Base-by-base conservation (phyloP, 2,329 filamentous ascomycete species). In the Tolypocladium nubicola region DNA sequence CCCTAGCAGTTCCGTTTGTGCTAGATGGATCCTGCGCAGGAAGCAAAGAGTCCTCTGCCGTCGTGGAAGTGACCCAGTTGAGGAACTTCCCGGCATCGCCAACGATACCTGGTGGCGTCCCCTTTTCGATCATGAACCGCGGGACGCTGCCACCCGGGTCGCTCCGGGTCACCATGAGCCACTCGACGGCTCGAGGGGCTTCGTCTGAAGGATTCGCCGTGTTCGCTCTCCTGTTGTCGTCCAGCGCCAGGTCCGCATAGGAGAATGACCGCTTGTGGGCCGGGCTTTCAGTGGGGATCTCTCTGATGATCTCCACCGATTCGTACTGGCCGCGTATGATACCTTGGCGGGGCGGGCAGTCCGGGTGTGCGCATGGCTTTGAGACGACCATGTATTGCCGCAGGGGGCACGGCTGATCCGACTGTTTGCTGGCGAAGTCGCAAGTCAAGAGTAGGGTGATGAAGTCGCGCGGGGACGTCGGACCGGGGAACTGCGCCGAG, bases 111-210 rank as follows among this genome's bases (percentile, higher is more conserved):
- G 80, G 84, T 0, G 91, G 91, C 0, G 91, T 96, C 37, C 88
- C 89, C 67, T 89, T 85, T 66, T 96, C 91, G n/a, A 96, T 89
- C 80, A 96, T 86, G 73, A 94, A 96, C 16, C 89, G 82, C 1
- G 91, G 91, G 21, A 96, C 91, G 59, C 85, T 93, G 55, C 91
- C 91, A 13, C 91, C 91, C 3, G 91, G 90, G 64, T 96, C 90
- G 68, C 88, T 93, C 53, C 91, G 80, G 1, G 90, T 96, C 21
- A 96, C 84, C 91, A 96, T 96, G 60, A 94, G 82, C 91, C 91
- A 96, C 70, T 96, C 91, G 1, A 96, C 69, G 33, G 76, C 71
- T 38, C 56, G 54, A 7, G 56, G 53, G 2, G 41, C 35, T 13
- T 53, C 53, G 21, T 56, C 47, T 9, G 39, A 71, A 6, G 30